These are phyloP conservation scores for Emydomyces testavorans DNA, from an alignment of 2,329 filamentous ascomycete species.

Conservation along the genomic window DNA sequence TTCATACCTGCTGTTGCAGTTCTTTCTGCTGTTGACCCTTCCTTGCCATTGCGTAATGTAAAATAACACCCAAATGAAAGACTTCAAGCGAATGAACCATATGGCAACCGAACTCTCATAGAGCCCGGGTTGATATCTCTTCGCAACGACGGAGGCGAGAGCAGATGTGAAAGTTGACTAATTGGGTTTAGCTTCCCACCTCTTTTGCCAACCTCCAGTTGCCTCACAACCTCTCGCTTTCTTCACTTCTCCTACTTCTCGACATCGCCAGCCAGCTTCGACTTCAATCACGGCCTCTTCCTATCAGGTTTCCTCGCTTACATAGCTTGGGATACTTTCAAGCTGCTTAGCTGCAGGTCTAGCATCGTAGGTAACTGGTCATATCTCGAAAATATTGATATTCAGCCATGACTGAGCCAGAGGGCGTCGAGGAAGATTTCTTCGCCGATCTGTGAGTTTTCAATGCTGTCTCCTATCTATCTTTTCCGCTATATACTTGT, in stretches of 20 bases:
- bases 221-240: constrained; percentile 15
- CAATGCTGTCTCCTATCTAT: too few species aligned
- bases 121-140: background rate
- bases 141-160: constrained; percentile 3
- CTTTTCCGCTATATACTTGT: background rate
- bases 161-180: constrained; percentile 7
- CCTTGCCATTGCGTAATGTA: constrained; percentile 24
- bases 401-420: constrained; percentile 60
- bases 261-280: background rate
- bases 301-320: background rate
- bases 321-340: background rate
- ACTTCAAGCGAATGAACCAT: background rate
- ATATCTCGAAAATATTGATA: background rate
- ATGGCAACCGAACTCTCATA: background rate
- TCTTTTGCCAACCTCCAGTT: background rate
- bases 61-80: background rate
- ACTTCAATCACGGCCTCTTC: background rate
- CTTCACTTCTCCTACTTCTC: constrained; percentile 12
- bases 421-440: constrained; percentile 84
- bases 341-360: background rate
- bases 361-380: background rate
- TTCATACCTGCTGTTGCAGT: constrained; percentile 13
- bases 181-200: constrained; percentile 13
- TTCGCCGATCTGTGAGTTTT: constrained; percentile 79
- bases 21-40: constrained; percentile 28